phyloP scores from a whole-genome alignment of 371 early-diverging fungal species.

The Phascolomyces articulosus region DNA sequence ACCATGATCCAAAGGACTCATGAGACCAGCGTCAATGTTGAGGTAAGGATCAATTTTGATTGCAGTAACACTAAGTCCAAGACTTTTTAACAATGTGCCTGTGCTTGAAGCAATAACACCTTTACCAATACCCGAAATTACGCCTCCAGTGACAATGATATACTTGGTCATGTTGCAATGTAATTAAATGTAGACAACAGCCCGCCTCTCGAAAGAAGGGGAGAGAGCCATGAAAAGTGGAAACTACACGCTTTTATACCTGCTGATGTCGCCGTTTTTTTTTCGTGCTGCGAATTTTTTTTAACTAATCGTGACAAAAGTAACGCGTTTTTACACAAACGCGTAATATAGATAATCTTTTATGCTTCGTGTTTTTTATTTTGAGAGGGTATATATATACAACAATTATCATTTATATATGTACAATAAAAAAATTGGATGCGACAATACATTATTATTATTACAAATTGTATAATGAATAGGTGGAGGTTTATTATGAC shows the following conservation, averaged over 20 bases:
- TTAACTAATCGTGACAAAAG: too few species aligned
- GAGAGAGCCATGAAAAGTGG: background rate
- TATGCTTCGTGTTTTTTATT: too few species aligned
- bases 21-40: constrained; percentile 98
- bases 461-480: too few species aligned
- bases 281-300: background rate
- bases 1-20: constrained; percentile 98
- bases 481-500: too few species aligned
- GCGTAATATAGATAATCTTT: too few species aligned
- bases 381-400: too few species aligned
- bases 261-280: background rate
- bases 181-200: background rate
- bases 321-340: too few species aligned
- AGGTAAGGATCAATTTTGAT: constrained; percentile 99
- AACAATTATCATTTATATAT: too few species aligned
- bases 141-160: constrained; percentile 98
- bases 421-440: too few species aligned
- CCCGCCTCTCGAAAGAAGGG: constrained; percentile 1
- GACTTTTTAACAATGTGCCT: constrained; percentile 95
- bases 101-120: constrained; percentile 98
- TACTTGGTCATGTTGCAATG: constrained; percentile 92
- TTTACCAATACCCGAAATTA: constrained; percentile 99
- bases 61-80: constrained; percentile 94
- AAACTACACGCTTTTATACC: background rate
- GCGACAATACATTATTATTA: too few species aligned